Evolutionary conservation across 495 filamentous ascomycete species (phyloP).

Genomic region (Pseudoneurospora amorphoporcata): DNA sequence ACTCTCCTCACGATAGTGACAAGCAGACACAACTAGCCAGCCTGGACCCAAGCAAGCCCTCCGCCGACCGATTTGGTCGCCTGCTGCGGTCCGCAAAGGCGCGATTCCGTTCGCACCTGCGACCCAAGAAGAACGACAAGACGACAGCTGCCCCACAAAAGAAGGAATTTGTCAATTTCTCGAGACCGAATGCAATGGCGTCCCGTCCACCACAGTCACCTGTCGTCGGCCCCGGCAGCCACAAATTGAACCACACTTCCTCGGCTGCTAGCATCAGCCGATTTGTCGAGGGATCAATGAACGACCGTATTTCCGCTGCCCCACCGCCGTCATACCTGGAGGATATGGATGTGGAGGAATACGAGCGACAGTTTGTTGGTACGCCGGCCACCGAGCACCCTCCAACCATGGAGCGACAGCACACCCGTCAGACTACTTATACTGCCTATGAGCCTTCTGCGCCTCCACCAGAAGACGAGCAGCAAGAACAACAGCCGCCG

Average conservation of each 20-base stretch:
- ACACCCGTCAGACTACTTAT: neutral
- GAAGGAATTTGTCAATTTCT: neutral
- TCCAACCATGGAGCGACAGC: neutral
- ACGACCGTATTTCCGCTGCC: slow-evolving; percentile 57
- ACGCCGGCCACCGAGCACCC: neutral
- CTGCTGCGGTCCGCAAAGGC: neutral
- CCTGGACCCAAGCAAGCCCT: neutral
- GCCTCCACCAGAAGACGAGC: neutral
- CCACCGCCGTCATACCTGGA: slow-evolving; percentile 55
- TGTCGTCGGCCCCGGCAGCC: neutral
- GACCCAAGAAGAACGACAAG: neutral
- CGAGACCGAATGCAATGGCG: neutral
- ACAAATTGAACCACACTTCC: neutral
- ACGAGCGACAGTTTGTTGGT: slow-evolving; percentile 28
- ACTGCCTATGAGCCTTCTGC: slow-evolving; percentile 1
- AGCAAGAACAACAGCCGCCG: neutral
- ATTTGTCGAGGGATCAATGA: slow-evolving; percentile 70
- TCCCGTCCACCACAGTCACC: neutral
- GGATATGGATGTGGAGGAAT: slow-evolving; percentile 30
- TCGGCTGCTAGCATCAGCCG: slow-evolving; percentile 17
- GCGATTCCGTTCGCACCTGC: neutral
- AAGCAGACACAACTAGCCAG: neutral
- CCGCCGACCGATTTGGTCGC: neutral
- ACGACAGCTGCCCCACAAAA: neutral
- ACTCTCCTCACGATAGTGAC: neutral